Base-by-base conservation (phyloP, 371 early-diverging fungal species). In the Mucor piriformis region DNA sequence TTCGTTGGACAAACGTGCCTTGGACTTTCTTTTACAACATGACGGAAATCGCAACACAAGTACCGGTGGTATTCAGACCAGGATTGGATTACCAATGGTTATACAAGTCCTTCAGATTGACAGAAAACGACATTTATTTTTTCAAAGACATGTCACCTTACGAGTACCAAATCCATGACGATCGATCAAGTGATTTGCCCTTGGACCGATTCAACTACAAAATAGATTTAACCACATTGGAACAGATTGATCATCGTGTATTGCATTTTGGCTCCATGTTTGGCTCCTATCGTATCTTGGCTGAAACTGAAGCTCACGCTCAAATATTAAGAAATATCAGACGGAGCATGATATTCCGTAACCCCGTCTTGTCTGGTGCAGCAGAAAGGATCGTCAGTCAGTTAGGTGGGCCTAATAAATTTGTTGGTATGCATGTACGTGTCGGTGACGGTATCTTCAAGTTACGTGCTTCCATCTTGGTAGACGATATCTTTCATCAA, bases 241-340 rank as follows among this genome's bases (percentile, higher is more conserved):
- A 78, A 38, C 53, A 66, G 7, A 73, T 81, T n/a, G 71, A 78
- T 1, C 70, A 72, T 43, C 65, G 57, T 6, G 62, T 85, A 0
- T 48, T 85, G 10, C 85, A 85, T 38, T 82, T 85, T 59, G 81
- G 83, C 0, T 85, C 85, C 16, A 59, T 85, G 23, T 85, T 81
- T 71, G 83, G 83, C 0, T 70, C 77, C 0, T 80, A 85, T 54
- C 77, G 85, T 18, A 75, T 85, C 8, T 61, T 83, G 40, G 82
- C 83, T 2, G 72, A 71, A 50, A 73, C 79, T 0, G 64, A 66
- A 13, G 65, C 64, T 3, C 83, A 85, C 48, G 54, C 55, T 15
- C 69, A 69, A 3, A 49, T 74, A 12, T 63, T 77, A 18, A 64
- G 54, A 13, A 64, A 55, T 33, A 57, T 86, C 37, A 69, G 82